phyloP scores from a whole-genome alignment of 2,329 filamentous ascomycete genomes.

The Fusarium sp. region DNA sequence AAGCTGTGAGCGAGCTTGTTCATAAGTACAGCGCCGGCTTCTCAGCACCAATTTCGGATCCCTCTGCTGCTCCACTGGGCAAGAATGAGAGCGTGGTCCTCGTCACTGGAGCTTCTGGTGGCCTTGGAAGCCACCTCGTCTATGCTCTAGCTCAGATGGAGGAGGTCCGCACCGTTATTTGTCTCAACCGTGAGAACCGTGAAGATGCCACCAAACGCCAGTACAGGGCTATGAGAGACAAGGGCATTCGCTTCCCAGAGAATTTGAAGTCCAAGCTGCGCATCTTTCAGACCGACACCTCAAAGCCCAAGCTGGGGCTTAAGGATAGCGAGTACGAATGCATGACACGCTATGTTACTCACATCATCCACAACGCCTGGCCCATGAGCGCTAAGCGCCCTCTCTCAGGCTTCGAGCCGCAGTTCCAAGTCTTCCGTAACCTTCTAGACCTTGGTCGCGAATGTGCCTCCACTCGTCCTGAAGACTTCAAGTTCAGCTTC shows the following conservation, averaged over 20 bases:
- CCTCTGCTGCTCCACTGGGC: accelerated
- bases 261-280: slow-evolving; percentile 21
- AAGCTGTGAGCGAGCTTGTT: slow-evolving; percentile 18
- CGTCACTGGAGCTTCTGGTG: slow-evolving; percentile 21
- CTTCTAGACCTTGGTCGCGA: slow-evolving; percentile 18
- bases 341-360: slow-evolving; percentile 3
- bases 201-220: background rate
- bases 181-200: slow-evolving; percentile 26
- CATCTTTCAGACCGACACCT: slow-evolving; percentile 28
- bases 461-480: slow-evolving; percentile 2
- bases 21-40: slow-evolving; percentile 20
- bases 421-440: slow-evolving; percentile 43
- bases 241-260: slow-evolving; percentile 28
- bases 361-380: slow-evolving; percentile 44
- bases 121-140: slow-evolving; percentile 31
- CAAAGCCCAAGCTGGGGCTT: slow-evolving; percentile 19
- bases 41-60: background rate
- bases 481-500: slow-evolving; percentile 36
- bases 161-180: slow-evolving; percentile 16
- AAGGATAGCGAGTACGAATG: background rate
- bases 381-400: slow-evolving; percentile 45
- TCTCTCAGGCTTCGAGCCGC: slow-evolving; percentile 32
- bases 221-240: slow-evolving; percentile 37
- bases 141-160: slow-evolving; percentile 31
- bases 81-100: slow-evolving; percentile 22